Evolutionary conservation across 306 rosid species (phyloP), one percentile per base, ranked within the genome.

Genomic region (Dicorynia guianensis): DNA sequence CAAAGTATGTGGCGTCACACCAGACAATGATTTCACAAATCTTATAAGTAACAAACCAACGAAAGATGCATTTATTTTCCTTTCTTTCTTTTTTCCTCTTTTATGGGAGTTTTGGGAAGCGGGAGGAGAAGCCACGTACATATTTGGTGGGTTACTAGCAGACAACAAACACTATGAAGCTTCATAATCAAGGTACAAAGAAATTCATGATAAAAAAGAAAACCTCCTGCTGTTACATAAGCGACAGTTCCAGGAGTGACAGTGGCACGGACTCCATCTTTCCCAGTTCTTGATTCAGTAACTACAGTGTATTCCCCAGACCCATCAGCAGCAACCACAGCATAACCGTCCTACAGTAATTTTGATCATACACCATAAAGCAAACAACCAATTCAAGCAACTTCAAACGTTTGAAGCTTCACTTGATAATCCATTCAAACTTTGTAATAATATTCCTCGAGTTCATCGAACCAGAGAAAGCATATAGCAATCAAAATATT

Each of bases 191-290:
- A 20, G 25, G 7, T 35, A 4, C 14, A 59, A 19, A 44, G 52
- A 36, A 78, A 47, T 0, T 39, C 3, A 35, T 11, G 5, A 65
- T 2, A 19, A 62, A 74, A 6, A 6, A 62, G 12, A 30, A 57
- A 66, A 89, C 98, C 98, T 90, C 97, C 97, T n/a, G 98, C 92
- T 2, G 96, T 88, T 14, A 92, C 89, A 69, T 94, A 94, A 1
- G 96, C 98, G 40, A 94, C 91, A 38, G 92, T 90, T 63, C 96
- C 92, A 57, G 90, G 80, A 17, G 86, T 78, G 49, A 94, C 74
- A 14, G 82, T 78, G 47, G 87, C 79, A 52, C 89, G 90, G 40
- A 90, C 74, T 35, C 86, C 96, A 75, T 92, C 93, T 15, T 88
- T 59, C 6, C 98, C 96, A 30, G 97, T 96, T 86, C 98, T 87